Percentiles rank a stretch among this genome's conserved stretches.
These are phyloP conservation scores for Botrytis hyacinthi DNA, from an alignment of 2,329 filamentous ascomycete genomes.

Conservation along the genomic window DNA sequence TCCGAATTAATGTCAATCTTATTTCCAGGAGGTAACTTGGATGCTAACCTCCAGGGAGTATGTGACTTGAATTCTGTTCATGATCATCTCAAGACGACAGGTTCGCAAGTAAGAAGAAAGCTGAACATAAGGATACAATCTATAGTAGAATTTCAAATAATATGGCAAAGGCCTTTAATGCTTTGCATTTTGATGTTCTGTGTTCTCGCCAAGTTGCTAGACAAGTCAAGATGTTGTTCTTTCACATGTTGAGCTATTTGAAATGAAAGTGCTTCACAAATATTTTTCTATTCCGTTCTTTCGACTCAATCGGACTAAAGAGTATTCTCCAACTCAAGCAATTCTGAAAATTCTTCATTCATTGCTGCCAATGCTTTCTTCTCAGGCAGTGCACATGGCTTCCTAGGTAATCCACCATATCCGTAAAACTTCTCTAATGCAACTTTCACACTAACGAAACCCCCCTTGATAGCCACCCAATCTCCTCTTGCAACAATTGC, in stretches of 20 bases:
- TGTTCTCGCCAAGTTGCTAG: neutral
- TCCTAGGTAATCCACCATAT: conserved; percentile 59
- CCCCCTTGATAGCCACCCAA: conserved; percentile 64
- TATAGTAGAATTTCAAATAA: neutral
- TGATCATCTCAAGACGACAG: neutral
- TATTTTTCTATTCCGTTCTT: neutral
- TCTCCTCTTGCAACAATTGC: conserved; percentile 60
- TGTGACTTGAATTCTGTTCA: too few species aligned
- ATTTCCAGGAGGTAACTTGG: neutral
- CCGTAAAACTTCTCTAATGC: conserved; percentile 57
- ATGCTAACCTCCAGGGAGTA: neutral
- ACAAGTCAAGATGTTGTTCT: neutral
- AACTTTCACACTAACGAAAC: conserved; percentile 64
- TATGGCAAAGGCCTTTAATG: neutral
- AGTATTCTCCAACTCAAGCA: conserved; percentile 3
- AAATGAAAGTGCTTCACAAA: neutral
- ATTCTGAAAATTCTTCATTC: conserved; percentile 9
- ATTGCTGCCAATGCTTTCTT: neutral
- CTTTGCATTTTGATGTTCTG: neutral
- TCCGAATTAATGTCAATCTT: neutral
- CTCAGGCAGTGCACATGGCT: conserved; percentile 42
- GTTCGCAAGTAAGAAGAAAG: neutral
- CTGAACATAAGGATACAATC: neutral
- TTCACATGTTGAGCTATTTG: neutral
- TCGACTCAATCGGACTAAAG: neutral